Base-by-base conservation (phyloP, 2,329 filamentous ascomycete species). In the Neopestalotiopsis rosae region DNA sequence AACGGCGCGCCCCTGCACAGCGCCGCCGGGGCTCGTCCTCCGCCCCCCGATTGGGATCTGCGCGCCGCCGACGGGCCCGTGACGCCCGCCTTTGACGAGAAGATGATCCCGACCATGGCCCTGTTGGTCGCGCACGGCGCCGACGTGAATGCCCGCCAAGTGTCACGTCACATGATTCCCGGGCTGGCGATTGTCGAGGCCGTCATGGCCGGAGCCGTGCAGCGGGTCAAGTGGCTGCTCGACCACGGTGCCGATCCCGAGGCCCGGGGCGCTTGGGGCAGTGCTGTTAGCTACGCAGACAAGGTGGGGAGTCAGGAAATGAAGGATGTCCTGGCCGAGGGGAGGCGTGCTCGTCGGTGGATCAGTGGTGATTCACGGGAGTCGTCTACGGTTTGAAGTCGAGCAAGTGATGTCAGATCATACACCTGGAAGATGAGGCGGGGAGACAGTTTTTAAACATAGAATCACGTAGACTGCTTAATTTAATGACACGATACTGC, bases 51-150 rank as follows among this genome's bases (percentile, higher is more conserved):
- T 24, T 24, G 24, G 24, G 24, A 24, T 24, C 24, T 24, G 24
- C 24, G 24, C 24, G 24, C 24, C 24, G 24, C 24, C 24, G 24
- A 24, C 24, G 24, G 52, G 7, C 52, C 7, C 4, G 52, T 57
- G 52, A n/a, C 52, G 52, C 52, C 52, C 17, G 6, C n/a, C 7
- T 57, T 57, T 28, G 52, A 57, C 52, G 24, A n/a, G 13, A 57
- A 28, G 17, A 7, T n/a, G 52, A 57, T 57, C 52, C 52, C 52
- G 52, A 57, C 52, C n/a, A 57, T 57, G 52, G 52, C n/a, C 52
- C 14, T 57, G 52, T 28, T 57, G 52, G 52, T 57, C n/a, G 52
- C 17, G 13, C 52, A 28, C 52, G 52, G 52, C n/a, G 52, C 52
- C 7, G 52, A 57, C 14, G 52, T 57, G 52, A 57, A 57, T 57